phyloP scores from a whole-genome alignment of 805 yeast genomes.

The Pichia eremophila region DNA sequence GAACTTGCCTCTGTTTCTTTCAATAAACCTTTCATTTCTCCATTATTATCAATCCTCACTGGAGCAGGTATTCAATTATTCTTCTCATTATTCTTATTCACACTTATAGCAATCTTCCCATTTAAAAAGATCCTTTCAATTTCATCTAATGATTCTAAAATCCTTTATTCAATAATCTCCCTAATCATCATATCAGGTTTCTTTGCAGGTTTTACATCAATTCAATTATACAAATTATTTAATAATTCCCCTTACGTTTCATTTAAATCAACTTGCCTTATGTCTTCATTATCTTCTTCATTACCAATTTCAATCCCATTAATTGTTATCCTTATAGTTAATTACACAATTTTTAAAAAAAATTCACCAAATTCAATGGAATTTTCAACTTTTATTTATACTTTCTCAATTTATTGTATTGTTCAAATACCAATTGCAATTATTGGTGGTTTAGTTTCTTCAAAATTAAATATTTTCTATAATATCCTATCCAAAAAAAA shows the following conservation, averaged over 20 bases:
- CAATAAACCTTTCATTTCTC: constrained; percentile 39
- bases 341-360: constrained; percentile 65
- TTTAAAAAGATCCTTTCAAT: constrained; percentile 35
- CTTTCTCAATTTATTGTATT: constrained; percentile 50
- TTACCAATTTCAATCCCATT: constrained; percentile 39
- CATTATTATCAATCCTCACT: constrained; percentile 44
- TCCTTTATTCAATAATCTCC: constrained; percentile 38
- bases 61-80: constrained; percentile 71
- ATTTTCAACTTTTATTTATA: constrained; percentile 57
- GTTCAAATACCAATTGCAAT: constrained; percentile 70
- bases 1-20: constrained; percentile 18
- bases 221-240: constrained; percentile 51
- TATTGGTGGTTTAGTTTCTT: constrained; percentile 53
- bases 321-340: constrained; percentile 43
- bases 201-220: constrained; percentile 65
- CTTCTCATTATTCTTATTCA: constrained; percentile 54
- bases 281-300: constrained; percentile 40
- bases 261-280: constrained; percentile 22
- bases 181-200: constrained; percentile 58
- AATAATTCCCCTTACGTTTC: constrained; percentile 28
- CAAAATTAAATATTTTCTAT: constrained; percentile 16
- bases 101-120: constrained; percentile 41
- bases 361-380: constrained; percentile 73
- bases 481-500: constrained; percentile 3
- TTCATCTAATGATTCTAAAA: constrained; percentile 25